Percentiles rank a stretch among this genome's conserved stretches.
phyloP scores from a whole-genome alignment of 2,329 filamentous ascomycete species.

The Alternaria infectoria region DNA sequence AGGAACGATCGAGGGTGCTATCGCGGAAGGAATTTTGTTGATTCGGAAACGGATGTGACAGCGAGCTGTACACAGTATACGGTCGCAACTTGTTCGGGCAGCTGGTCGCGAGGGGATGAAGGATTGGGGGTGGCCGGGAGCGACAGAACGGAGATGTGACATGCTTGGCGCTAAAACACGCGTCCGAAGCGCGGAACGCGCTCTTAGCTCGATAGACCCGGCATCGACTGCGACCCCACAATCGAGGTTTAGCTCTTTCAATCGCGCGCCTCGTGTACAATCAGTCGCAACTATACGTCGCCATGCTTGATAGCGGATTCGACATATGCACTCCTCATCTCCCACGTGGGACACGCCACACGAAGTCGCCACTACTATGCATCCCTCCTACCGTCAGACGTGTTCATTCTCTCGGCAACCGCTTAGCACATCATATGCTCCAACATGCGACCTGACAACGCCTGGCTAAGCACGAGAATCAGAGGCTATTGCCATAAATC shows the following conservation, averaged over 20 bases:
- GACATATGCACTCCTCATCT: not conserved
- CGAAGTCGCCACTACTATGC: not conserved
- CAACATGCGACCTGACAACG: not conserved
- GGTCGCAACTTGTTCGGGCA: not conserved
- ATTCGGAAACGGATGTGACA: not conserved
- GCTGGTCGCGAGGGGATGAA: not conserved
- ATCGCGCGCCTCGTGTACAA: not conserved
- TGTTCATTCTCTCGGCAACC: not conserved
- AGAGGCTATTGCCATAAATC: not conserved
- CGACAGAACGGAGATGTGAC: not conserved
- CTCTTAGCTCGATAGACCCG: not conserved
- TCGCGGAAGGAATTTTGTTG: not conserved
- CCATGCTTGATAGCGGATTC: not conserved
- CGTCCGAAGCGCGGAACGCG: not conserved
- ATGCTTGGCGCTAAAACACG: not conserved
- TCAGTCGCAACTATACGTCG: not conserved
- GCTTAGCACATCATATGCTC: not conserved
- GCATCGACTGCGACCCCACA: not conserved
- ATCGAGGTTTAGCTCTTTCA: not conserved
- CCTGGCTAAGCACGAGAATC: not conserved
- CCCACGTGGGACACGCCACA: not conserved
- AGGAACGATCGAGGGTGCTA: not conserved
- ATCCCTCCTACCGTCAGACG: not conserved
- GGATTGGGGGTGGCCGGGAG: not conserved
- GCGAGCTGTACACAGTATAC: not conserved